phyloP scores from a whole-genome alignment of 2,329 filamentous ascomycete genomes.

The Stachybotrys chlorohalonatus region DNA sequence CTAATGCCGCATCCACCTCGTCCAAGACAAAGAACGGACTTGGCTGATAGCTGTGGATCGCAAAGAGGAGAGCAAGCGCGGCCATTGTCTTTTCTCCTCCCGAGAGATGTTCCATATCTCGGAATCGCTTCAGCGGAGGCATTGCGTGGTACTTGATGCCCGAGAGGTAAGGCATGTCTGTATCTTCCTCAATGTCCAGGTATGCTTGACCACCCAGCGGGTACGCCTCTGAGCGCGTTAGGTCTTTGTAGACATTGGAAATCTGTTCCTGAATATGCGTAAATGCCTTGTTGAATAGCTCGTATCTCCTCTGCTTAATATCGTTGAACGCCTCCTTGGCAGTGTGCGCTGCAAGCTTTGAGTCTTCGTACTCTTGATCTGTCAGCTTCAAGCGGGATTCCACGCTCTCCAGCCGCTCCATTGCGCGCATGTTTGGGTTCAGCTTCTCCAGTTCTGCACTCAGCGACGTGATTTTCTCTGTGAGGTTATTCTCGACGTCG shows the following conservation, averaged over 20 bases:
- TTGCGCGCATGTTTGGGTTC: constrained; percentile 92
- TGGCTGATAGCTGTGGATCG: constrained; percentile 92
- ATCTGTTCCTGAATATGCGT: constrained; percentile 93
- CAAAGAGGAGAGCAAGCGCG: constrained; percentile 89
- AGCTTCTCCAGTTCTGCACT: constrained; percentile 82
- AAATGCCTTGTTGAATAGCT: constrained; percentile 94
- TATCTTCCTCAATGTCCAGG: constrained; percentile 86
- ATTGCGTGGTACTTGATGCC: constrained; percentile 98
- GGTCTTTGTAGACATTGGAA: constrained; percentile 84
- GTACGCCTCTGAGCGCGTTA: constrained; percentile 84
- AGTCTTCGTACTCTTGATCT: constrained; percentile 82
- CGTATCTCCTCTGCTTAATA: constrained; percentile 72
- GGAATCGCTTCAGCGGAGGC: constrained; percentile 95
- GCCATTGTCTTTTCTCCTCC: constrained; percentile 99
- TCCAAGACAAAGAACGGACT: constrained; percentile 97
- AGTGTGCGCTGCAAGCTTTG: constrained; percentile 62
- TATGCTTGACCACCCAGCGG: constrained; percentile 85
- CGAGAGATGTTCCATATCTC: constrained; percentile 97
- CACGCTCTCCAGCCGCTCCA: constrained; percentile 81
- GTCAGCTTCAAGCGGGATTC: constrained; percentile 74
- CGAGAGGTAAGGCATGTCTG: constrained; percentile 89
- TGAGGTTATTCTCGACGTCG: constrained; percentile 64
- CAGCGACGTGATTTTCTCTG: constrained; percentile 68
- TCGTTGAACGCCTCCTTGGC: constrained; percentile 78
- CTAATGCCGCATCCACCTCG: constrained; percentile 95